A percentile compares a stretch with the other conserved stretches of the same genome.
Evolutionary conservation across 331 rosid genomes (phyloP).

Genomic region (Erythrophleum ivorense): DNA sequence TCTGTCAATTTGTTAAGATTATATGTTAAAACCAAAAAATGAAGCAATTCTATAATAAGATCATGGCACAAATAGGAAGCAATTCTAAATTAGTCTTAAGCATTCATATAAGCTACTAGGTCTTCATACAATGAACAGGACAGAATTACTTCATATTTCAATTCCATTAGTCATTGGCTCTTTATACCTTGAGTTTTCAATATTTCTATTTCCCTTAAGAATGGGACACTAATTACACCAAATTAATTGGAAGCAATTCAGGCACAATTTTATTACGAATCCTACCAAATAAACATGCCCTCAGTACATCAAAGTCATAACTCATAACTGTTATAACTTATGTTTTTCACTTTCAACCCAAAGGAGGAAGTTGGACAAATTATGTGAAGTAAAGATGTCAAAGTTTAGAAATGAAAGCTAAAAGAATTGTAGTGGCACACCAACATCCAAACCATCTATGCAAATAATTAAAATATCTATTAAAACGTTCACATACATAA

Average conservation of each 20-base stretch:
- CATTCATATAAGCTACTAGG: no score
- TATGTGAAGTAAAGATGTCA: not conserved
- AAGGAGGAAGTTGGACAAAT: not conserved
- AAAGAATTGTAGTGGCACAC: not conserved
- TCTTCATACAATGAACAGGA: no score
- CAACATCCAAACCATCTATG: not conserved
- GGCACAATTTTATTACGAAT: not conserved
- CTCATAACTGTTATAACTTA: no score
- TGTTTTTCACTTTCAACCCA: not conserved
- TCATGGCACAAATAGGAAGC: not conserved
- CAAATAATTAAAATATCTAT: no score
- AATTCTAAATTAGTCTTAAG: no score
- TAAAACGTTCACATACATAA: no score
- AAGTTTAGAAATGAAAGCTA: not conserved
- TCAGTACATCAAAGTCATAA: not conserved
- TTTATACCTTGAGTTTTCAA: no score
- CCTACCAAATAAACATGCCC: not conserved
- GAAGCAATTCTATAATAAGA: not conserved
- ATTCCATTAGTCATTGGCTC: no score
- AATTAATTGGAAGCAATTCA: not conserved
- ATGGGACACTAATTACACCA: slow-evolving; percentile 1
- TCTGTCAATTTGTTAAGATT: no score
- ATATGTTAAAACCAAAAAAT: not conserved
- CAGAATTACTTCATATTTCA: no score
- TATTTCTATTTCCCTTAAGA: not conserved